Percentiles rank a stretch among this genome's conserved stretches.
Conservation (phyloP, 768 basidiomycete genomes). For the Termitomyces sp. region DNA sequence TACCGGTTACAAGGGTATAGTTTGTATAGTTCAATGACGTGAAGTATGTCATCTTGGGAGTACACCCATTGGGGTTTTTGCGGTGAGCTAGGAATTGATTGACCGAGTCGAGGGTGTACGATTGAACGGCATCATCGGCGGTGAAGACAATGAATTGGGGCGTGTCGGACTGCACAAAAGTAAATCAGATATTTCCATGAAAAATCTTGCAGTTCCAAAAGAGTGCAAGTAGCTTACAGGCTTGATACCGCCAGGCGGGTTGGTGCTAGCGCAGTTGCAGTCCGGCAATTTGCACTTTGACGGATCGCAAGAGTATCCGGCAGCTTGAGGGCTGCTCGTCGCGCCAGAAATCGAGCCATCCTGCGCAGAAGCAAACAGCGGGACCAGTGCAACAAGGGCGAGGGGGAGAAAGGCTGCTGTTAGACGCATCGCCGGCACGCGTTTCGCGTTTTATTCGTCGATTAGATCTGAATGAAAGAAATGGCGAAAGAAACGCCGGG, state of each 20-base stretch:
- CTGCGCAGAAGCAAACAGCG: slow-evolving; percentile 34
- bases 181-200: background rate
- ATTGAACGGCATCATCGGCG: slow-evolving; percentile 73
- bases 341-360: slow-evolving; percentile 54
- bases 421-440: slow-evolving; percentile 11
- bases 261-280: slow-evolving; percentile 70
- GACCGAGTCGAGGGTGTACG: slow-evolving; percentile 67
- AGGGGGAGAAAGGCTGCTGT: slow-evolving; percentile 11
- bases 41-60: slow-evolving; percentile 73
- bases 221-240: slow-evolving; percentile 38
- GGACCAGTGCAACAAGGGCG: slow-evolving; percentile 22
- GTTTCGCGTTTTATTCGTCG: background rate
- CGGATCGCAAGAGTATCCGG: slow-evolving; percentile 68
- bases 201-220: background rate
- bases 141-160: slow-evolving; percentile 71
- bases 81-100: slow-evolving; percentile 73
- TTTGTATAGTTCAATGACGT: slow-evolving; percentile 70
- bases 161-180: slow-evolving; percentile 38
- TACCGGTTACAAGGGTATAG: slow-evolving; percentile 62
- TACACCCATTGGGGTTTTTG: slow-evolving; percentile 71
- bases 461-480: background rate
- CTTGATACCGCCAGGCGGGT: slow-evolving; percentile 63
- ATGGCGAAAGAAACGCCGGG: background rate
- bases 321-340: slow-evolving; percentile 43
- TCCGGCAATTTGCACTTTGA: slow-evolving; percentile 58